phyloP scores from a whole-genome alignment of 177 flowering plant species.

The Telopea speciosissima region DNA sequence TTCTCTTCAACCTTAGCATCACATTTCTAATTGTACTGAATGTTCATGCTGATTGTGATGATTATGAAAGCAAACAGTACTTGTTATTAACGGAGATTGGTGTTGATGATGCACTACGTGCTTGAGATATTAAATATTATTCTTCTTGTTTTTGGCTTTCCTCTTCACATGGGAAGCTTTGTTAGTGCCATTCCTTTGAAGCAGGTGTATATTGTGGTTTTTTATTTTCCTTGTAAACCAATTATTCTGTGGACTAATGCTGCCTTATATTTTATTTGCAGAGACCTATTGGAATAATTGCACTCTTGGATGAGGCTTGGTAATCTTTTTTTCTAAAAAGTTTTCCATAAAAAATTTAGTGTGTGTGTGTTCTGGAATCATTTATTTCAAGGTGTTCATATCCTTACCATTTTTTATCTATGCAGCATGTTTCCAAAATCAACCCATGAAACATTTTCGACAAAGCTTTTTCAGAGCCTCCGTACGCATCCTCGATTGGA shows the following conservation, averaged over 20 bases:
- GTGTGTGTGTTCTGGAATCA: conserved; percentile 13
- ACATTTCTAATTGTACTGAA: too few relatives aligned
- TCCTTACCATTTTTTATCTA: conserved; percentile 26
- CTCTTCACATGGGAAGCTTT: too few relatives aligned
- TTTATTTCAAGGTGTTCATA: conserved; percentile 19
- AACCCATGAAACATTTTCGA: conserved; percentile 84
- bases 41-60: too few relatives aligned
- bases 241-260: conserved; percentile 5
- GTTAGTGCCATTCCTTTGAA: too few relatives aligned
- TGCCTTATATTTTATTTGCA: conserved; percentile 36
- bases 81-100: too few relatives aligned
- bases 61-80: too few relatives aligned
- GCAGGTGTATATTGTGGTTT: not conserved
- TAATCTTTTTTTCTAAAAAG: conserved; percentile 18
- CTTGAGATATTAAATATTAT: too few relatives aligned
- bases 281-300: conserved; percentile 95
- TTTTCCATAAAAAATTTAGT: conserved; percentile 29
- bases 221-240: conserved; percentile 8
- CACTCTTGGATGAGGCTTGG: conserved; percentile 99
- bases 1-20: too few relatives aligned
- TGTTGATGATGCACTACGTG: too few relatives aligned
- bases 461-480: conserved; percentile 75
- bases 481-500: conserved; percentile 66
- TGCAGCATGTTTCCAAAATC: conserved; percentile 99
- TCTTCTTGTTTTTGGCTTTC: too few relatives aligned